Evolutionary conservation across 768 basidiomycete genomes (phyloP), one percentile per base, ranked within the genome.

Genomic region (Serendipita sp.): DNA sequence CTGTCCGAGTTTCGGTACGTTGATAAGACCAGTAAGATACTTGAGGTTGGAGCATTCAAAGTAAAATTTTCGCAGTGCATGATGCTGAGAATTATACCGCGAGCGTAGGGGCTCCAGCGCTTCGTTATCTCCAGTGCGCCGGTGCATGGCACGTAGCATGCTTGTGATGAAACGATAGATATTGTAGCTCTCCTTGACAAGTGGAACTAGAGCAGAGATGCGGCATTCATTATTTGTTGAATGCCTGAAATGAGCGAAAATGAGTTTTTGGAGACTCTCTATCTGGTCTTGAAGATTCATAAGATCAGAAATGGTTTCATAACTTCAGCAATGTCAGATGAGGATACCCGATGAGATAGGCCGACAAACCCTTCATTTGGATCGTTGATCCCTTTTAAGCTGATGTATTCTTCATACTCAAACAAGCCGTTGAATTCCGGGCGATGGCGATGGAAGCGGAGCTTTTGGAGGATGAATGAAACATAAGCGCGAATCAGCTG

Each of bases 41-140:
- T 96, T 97, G 68, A 99, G 82, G 75, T 98, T 98, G 8, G 93
- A 96, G 72, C 96, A 99, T 72, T 99, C 96, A 72, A 98, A 98
- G 77, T 98, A 98, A 76, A 96, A 99, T 73, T 95, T 92, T 67
- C 96, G 86, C 8, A 99, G 80, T 67, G 83, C 87, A 71, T 93
- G 85, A 71, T 99, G 96, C 70, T 98, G 96, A 27, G 89, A 81
- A 65, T 82, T 85, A 75, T 87, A 99, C 36, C 96, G 84, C 71
- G 88, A 82, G 50, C 86, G 81, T 18, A 99, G 77, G 1, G 93
- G 94, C 70, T 93, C 90, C 67, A 99, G 75, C 2, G 86, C 93
- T 48, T 98, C 96, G 44, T 80, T 77, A 66, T 90, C 88, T 69
- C 89, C 90, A 31, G 93, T 94, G 69, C 95, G 78, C 76, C 96